A percentile compares a stretch with the other conserved stretches of the same genome.
Evolutionary conservation across 805 yeast genomes (phyloP).

Genomic region (Nakazawaea molendinolei): DNA sequence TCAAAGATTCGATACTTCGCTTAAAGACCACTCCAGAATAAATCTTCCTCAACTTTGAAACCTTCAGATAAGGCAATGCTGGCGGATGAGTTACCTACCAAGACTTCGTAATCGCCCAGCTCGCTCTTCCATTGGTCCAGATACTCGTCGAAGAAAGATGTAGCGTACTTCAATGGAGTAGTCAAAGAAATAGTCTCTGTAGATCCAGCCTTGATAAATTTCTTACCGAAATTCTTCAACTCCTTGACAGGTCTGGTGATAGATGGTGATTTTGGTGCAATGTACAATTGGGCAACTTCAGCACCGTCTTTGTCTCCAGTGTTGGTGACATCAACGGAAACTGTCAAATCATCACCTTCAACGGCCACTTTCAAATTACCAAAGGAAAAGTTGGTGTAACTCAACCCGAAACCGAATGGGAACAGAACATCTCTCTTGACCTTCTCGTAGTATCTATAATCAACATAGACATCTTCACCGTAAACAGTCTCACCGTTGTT

Average conservation of each 20-base stretch:
- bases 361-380: constrained; percentile 28
- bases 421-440: constrained; percentile 38
- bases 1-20: no score
- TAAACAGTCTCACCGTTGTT: constrained; percentile 48
- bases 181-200: constrained; percentile 28
- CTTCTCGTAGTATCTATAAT: constrained; percentile 56
- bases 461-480: constrained; percentile 63
- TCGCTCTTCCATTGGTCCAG: constrained; percentile 44
- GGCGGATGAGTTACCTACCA: constrained; percentile 33
- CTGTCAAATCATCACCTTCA: constrained; percentile 18
- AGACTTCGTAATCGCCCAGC: constrained; percentile 41
- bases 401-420: constrained; percentile 60
- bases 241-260: constrained; percentile 51
- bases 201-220: constrained; percentile 38
- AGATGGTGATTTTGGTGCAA: constrained; percentile 27
- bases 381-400: constrained; percentile 47
- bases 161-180: constrained; percentile 41
- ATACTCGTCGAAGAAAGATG: constrained; percentile 48
- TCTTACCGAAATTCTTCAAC: constrained; percentile 51
- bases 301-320: constrained; percentile 42
- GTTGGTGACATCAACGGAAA: constrained; percentile 37
- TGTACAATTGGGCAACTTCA: constrained; percentile 51
- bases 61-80: constrained; percentile 8
- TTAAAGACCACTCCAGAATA: constrained; percentile 14
- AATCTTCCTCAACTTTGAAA: constrained; percentile 10